These are phyloP conservation scores for Myrica gale DNA, from an alignment of 306 rosid species.

Conservation along the genomic window DNA sequence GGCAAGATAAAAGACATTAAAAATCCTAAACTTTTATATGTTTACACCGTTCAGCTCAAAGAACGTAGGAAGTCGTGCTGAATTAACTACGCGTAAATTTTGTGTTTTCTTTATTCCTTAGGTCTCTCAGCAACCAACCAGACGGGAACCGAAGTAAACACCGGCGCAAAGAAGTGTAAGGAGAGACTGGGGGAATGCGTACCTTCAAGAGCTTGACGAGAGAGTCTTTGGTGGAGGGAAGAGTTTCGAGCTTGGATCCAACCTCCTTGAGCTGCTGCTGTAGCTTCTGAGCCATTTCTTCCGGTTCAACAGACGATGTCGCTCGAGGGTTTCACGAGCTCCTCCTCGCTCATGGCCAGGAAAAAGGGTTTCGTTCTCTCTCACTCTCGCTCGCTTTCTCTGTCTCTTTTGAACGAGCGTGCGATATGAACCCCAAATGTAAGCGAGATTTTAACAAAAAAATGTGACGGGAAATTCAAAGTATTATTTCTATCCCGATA, in stretches of 20 bases:
- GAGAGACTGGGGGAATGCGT: slow-evolving; percentile 29
- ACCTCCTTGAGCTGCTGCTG: slow-evolving; percentile 81
- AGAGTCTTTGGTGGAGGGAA: slow-evolving; percentile 76
- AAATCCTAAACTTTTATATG: slow-evolving; percentile 1
- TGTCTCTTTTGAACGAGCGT: slow-evolving; percentile 41
- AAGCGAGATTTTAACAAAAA: slow-evolving; percentile 2
- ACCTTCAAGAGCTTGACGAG: slow-evolving; percentile 89
- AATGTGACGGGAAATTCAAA: too few relatives aligned
- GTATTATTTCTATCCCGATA: background rate
- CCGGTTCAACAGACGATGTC: slow-evolving; percentile 28
- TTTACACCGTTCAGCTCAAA: background rate
- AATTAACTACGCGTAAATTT: slow-evolving; percentile 13
- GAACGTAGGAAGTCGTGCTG: background rate
- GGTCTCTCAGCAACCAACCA: slow-evolving; percentile 12
- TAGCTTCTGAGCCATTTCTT: slow-evolving; percentile 59
- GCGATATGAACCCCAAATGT: slow-evolving; percentile 42
- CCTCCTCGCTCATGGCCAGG: slow-evolving; percentile 37
- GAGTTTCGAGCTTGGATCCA: slow-evolving; percentile 86
- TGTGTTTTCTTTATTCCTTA: background rate
- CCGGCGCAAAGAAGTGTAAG: slow-evolving; percentile 6
- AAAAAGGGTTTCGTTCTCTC: slow-evolving; percentile 27
- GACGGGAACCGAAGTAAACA: slow-evolving; percentile 26
- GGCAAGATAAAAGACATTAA: background rate
- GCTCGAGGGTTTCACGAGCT: slow-evolving; percentile 34
- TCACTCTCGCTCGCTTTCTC: slow-evolving; percentile 13